phyloP scores from a whole-genome alignment of 495 filamentous ascomycete species.

The Penicillium lividum region DNA sequence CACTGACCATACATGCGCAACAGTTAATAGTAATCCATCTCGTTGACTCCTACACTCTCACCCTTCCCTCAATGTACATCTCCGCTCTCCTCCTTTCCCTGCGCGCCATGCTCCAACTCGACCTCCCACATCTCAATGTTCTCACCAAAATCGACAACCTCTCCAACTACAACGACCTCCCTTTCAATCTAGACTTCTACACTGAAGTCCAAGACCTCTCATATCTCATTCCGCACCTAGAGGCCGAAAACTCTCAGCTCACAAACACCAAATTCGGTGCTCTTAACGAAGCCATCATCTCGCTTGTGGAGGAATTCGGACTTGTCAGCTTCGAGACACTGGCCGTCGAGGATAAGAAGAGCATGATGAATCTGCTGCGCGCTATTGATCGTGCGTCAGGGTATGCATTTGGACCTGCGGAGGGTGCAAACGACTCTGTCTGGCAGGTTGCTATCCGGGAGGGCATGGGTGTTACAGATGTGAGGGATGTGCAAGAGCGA shows the following conservation, averaged over 20 bases:
- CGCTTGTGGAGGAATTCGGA: slow-evolving; percentile 83
- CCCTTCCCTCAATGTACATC: slow-evolving; percentile 89
- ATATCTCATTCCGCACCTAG: slow-evolving; percentile 78
- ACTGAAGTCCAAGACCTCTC: slow-evolving; percentile 94
- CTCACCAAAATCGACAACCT: slow-evolving; percentile 97
- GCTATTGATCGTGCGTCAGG: slow-evolving; percentile 88
- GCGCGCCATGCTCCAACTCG: slow-evolving; percentile 96
- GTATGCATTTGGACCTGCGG: slow-evolving; percentile 87
- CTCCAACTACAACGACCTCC: slow-evolving; percentile 72
- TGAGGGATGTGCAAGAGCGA: slow-evolving; percentile 86
- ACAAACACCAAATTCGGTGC: slow-evolving; percentile 72
- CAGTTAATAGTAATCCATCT: slow-evolving; percentile 90
- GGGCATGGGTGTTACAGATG: slow-evolving; percentile 74
- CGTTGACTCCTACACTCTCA: slow-evolving; percentile 87
- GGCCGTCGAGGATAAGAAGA: slow-evolving; percentile 92
- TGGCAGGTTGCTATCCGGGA: slow-evolving; percentile 96
- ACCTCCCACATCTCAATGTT: slow-evolving; percentile 92
- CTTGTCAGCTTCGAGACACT: slow-evolving; percentile 91
- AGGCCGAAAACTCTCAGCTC: slow-evolving; percentile 57
- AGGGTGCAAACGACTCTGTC: slow-evolving; percentile 89
- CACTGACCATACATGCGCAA: slow-evolving; percentile 17
- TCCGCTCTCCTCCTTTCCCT: slow-evolving; percentile 89
- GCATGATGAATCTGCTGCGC: slow-evolving; percentile 87
- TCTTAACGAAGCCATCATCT: slow-evolving; percentile 82
- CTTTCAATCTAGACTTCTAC: slow-evolving; percentile 94